Conservation (phyloP, 2,329 filamentous ascomycete species). For the Fusarium sp. region DNA sequence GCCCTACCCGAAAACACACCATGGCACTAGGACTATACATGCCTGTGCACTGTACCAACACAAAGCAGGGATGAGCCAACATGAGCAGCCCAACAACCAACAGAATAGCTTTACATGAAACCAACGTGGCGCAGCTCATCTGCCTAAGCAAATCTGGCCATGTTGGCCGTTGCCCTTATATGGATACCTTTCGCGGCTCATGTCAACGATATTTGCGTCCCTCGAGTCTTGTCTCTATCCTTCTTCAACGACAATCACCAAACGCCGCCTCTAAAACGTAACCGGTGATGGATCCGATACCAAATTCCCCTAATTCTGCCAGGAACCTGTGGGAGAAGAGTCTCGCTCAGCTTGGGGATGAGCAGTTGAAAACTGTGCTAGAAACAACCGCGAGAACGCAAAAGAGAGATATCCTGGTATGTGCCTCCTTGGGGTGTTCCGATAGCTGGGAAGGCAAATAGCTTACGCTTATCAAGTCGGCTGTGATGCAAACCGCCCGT, state of each 20-base stretch:
- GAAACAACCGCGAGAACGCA: neutral
- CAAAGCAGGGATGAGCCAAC: neutral
- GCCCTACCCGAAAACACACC: too few relatives aligned
- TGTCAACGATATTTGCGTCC: neutral
- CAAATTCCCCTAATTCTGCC: neutral
- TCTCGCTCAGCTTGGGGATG: neutral
- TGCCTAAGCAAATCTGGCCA: neutral
- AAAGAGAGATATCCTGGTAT: neutral
- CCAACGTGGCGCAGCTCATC: neutral
- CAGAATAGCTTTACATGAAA: neutral
- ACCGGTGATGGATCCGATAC: neutral
- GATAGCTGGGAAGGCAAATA: neutral
- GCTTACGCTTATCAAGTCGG: neutral
- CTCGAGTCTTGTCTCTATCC: neutral
- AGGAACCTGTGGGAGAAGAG: neutral
- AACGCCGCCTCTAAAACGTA: neutral
- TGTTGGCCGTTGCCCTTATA: neutral
- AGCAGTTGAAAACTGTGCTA: neutral
- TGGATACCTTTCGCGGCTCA: neutral
- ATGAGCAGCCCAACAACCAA: neutral
- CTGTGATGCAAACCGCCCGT: neutral
- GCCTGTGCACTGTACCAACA: too few relatives aligned
- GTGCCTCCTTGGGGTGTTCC: neutral
- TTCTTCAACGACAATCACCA: neutral
- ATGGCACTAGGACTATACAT: too few relatives aligned